A percentile compares a stretch with the other conserved stretches of the same genome.
These are phyloP conservation scores for Kokia cookei DNA, from an alignment of 441 rosid species.

Conservation along the genomic window DNA sequence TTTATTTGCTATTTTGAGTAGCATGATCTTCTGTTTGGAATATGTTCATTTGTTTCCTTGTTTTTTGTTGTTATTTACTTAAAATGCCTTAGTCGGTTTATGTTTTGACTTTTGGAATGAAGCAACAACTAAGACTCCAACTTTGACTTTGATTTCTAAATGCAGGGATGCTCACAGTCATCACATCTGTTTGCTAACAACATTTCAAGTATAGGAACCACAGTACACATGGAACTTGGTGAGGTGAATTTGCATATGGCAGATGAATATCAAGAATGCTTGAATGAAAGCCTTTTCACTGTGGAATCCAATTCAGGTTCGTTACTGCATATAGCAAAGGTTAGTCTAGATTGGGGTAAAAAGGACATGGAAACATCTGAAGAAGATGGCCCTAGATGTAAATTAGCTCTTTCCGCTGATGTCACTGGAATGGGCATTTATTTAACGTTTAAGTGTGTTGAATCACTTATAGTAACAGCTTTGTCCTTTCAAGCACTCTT, in stretches of 20 bases:
- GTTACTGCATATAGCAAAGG: slow-evolving; percentile 80
- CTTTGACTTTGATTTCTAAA: neutral
- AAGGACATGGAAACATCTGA: slow-evolving; percentile 67
- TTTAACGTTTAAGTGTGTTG: slow-evolving; percentile 71
- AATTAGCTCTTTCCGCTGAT: slow-evolving; percentile 78
- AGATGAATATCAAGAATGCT: slow-evolving; percentile 91
- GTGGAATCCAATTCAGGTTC: slow-evolving; percentile 95
- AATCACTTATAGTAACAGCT: slow-evolving; percentile 70
- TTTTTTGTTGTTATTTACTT: neutral
- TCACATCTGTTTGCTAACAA: slow-evolving; percentile 93
- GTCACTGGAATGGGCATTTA: slow-evolving; percentile 83
- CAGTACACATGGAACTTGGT: slow-evolving; percentile 94
- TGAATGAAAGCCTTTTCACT: slow-evolving; percentile 75
- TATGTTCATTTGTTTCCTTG: neutral
- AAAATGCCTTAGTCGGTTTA: neutral
- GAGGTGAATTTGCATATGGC: slow-evolving; percentile 90
- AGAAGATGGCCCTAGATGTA: slow-evolving; percentile 51
- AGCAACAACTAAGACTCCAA: neutral
- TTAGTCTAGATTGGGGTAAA: slow-evolving; percentile 92
- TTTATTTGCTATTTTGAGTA: neutral
- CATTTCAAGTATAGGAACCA: slow-evolving; percentile 67
- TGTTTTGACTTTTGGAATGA: neutral
- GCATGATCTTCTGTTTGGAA: neutral
- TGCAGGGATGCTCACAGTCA: slow-evolving; percentile 94
- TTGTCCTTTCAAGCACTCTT: slow-evolving; percentile 72